Evolutionary conservation across 352 stramenopile genomes (phyloP).

Genomic region (Phytopythium litorale): DNA sequence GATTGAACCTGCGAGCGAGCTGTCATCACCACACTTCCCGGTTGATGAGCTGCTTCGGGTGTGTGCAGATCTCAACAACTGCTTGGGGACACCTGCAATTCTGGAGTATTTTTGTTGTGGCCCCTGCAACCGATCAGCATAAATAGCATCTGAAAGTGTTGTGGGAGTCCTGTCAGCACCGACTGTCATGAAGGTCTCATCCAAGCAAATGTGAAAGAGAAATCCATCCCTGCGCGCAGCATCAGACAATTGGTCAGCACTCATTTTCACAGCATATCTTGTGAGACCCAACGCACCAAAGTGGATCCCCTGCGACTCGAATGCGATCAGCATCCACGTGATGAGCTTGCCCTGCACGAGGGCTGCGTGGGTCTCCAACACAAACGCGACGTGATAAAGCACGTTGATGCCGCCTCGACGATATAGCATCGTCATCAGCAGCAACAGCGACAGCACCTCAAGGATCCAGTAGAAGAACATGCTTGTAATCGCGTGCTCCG

Average conservation of each 20-base stretch:
- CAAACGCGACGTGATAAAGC: slow-evolving; percentile 27
- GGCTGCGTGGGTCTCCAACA: slow-evolving; percentile 25
- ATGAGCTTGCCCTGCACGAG: slow-evolving; percentile 20
- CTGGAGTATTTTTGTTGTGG: too few relatives aligned
- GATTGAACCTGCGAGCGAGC: neutral
- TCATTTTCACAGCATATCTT: neutral
- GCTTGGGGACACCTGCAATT: too few relatives aligned
- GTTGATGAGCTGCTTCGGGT: neutral
- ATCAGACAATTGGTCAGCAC: neutral
- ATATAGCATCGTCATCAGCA: slow-evolving; percentile 19
- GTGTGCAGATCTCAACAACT: neutral
- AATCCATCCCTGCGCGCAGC: neutral
- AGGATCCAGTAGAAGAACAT: slow-evolving; percentile 18
- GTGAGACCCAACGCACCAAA: slow-evolving; percentile 9
- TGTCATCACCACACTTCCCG: neutral
- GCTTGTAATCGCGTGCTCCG: slow-evolving; percentile 3
- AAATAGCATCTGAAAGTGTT: too few relatives aligned
- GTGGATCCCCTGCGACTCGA: slow-evolving; percentile 12
- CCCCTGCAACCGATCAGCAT: too few relatives aligned
- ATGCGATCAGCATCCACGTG: slow-evolving; percentile 16
- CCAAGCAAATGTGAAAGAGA: neutral
- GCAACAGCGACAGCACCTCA: slow-evolving; percentile 17
- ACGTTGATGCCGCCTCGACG: slow-evolving; percentile 15
- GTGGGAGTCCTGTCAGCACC: too few relatives aligned
- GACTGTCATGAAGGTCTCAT: neutral